Conservation (phyloP, 2,329 filamentous ascomycete genomes). For the Emergomyces pasteurianus region DNA sequence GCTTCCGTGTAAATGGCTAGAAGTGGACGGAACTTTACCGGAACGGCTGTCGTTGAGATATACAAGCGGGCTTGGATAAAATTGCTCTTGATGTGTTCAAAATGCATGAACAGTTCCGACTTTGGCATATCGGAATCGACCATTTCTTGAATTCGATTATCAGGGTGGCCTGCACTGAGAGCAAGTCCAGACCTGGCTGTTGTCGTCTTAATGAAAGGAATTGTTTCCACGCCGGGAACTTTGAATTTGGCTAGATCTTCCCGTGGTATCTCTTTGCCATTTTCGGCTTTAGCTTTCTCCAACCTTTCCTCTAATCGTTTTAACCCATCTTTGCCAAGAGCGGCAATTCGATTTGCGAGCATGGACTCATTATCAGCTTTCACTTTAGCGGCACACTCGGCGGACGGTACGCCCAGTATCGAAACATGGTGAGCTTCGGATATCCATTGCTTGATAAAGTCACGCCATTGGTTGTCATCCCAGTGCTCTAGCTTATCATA, state of each 20-base stretch:
- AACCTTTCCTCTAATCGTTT: slow-evolving; percentile 62
- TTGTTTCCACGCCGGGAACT: slow-evolving; percentile 77
- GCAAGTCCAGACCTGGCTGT: slow-evolving; percentile 76
- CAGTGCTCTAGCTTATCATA: slow-evolving; percentile 63
- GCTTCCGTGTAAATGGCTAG: slow-evolving; percentile 76
- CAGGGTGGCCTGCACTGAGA: slow-evolving; percentile 52
- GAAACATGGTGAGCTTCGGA: slow-evolving; percentile 76
- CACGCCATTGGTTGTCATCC: slow-evolving; percentile 73
- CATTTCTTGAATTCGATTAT: slow-evolving; percentile 60
- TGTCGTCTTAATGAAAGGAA: slow-evolving; percentile 83
- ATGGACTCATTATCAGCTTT: slow-evolving; percentile 71
- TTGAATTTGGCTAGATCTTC: slow-evolving; percentile 69
- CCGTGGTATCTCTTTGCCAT: slow-evolving; percentile 73
- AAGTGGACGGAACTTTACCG: slow-evolving; percentile 72
- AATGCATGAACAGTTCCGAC: slow-evolving; percentile 85
- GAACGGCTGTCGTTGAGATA: slow-evolving; percentile 64
- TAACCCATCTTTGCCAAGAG: slow-evolving; percentile 71
- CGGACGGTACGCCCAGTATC: slow-evolving; percentile 75
- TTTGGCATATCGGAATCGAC: slow-evolving; percentile 57
- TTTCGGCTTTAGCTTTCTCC: slow-evolving; percentile 73
- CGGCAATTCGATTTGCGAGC: slow-evolving; percentile 63
- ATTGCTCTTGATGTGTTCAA: slow-evolving; percentile 84
- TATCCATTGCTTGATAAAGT: slow-evolving; percentile 73
- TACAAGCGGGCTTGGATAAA: slow-evolving; percentile 80
- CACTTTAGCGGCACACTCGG: slow-evolving; percentile 63